phyloP scores from a whole-genome alignment of 441 rosid genomes.

The Pelargonium australe region DNA sequence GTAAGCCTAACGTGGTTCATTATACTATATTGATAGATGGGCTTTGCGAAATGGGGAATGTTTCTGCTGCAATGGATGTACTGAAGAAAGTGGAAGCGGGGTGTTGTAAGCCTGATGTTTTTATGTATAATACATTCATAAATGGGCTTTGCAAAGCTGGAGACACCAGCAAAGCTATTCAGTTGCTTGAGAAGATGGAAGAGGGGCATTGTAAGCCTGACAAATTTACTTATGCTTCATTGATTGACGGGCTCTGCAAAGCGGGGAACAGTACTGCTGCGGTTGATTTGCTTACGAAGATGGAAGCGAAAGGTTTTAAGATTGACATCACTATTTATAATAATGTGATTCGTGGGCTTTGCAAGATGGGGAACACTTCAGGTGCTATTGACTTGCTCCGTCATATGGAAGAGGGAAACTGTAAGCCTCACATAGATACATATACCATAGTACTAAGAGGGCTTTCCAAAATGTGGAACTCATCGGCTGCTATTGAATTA shows the following conservation, averaged over 20 bases:
- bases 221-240: no score
- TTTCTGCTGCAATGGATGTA: not conserved
- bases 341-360: slow-evolving; percentile 3
- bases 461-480: slow-evolving; percentile 11
- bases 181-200: no score
- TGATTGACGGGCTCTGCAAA: no score
- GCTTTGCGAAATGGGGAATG: not conserved
- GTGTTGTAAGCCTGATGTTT: not conserved
- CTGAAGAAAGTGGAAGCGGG: not conserved
- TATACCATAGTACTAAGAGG: slow-evolving; percentile 8
- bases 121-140: not conserved
- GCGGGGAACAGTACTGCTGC: not conserved
- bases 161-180: no score
- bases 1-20: not conserved
- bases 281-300: not conserved
- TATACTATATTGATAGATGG: not conserved
- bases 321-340: not conserved
- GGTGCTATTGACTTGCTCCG: slow-evolving; percentile 10
- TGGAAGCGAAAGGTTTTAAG: not conserved
- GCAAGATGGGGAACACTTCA: not conserved
- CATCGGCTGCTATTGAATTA: not conserved
- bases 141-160: not conserved
- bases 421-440: slow-evolving; percentile 13
- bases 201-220: no score
- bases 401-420: slow-evolving; percentile 10